Base-by-base conservation (phyloP, 148 eudicot genomes). In the Mesembryanthemum crystallinum region DNA sequence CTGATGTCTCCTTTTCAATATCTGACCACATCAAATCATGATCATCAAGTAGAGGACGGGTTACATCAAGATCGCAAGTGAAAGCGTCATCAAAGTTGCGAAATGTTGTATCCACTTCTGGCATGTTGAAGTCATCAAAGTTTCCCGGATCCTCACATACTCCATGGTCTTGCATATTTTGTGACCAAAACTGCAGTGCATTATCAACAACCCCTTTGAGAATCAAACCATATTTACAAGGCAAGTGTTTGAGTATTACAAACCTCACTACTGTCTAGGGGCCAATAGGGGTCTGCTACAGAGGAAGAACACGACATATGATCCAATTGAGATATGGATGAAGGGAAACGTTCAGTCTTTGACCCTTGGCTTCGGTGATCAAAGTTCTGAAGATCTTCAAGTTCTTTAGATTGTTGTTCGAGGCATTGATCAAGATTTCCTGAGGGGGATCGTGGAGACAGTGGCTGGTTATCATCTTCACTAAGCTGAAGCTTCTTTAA, bases 81-180 rank as follows among this genome's bases (percentile, higher is more conserved):
- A 92, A 82, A 59, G 89, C 77, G 43, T 92, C 94, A 58, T 92
- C 94, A 80, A 87, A 88, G 82, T 89, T 87, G 12, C 78, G 85
- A 71, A 92, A 92, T 55, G 94, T 85, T 71, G 84, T 55, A 80
- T 89, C 97, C 75, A 92, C 83, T 27, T 92, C 94, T 30, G 97
- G 94, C 66, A 89, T 88, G 74, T 82, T 81, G 64, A 77, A 79
- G 65, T 82, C 88, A 78, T 91, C 92, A 15, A 79, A 71, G 76
- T 78, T 78, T 73, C 74, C 79, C 18, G 79, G 72, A 49, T 89
- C 89, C 76, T 89, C 90, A 73, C 87, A 91, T 52, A 85, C 84
- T 65, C 93, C 93, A 33, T 88, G 86, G 68, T 88, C 97, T 87
- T 92, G 92, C 80, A 88, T 70, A 79, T 84, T 89, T 82, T 89